These are phyloP conservation scores for Yarrowia galli DNA, from an alignment of 1,139 yeast genomes.

Conservation along the genomic window DNA sequence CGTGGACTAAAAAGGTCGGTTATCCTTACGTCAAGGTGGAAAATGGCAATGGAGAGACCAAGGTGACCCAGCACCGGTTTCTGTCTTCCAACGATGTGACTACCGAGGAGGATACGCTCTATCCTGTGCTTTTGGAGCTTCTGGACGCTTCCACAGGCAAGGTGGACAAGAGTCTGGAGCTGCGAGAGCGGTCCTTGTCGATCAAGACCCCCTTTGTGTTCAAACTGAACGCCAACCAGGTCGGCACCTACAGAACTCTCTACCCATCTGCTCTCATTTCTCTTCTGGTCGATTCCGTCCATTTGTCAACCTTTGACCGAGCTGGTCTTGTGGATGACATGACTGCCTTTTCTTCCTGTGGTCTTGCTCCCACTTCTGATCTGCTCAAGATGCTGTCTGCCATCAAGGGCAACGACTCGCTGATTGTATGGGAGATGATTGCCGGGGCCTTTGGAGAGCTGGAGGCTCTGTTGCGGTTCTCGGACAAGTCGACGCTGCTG, in stretches of 20 bases:
- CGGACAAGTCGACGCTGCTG: slow-evolving; percentile 57
- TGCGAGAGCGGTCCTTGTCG: slow-evolving; percentile 62
- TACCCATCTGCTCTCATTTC: slow-evolving; percentile 31
- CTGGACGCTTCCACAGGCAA: slow-evolving; percentile 66
- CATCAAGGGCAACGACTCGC: slow-evolving; percentile 65
- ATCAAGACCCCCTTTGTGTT: slow-evolving; percentile 56
- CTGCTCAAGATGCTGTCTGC: slow-evolving; percentile 67
- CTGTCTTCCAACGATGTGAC: slow-evolving; percentile 79
- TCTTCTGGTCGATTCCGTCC: slow-evolving; percentile 51
- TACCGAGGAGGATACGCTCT: slow-evolving; percentile 74
- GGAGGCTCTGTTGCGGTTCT: slow-evolving; percentile 73
- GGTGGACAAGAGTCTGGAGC: slow-evolving; percentile 66
- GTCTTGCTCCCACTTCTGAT: slow-evolving; percentile 71
- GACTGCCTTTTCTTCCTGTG: slow-evolving; percentile 73
- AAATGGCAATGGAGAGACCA: slow-evolving; percentile 54
- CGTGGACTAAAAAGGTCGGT: slow-evolving; percentile 85
- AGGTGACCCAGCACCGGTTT: slow-evolving; percentile 73
- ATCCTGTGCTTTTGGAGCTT: slow-evolving; percentile 83
- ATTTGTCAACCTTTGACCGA: slow-evolving; percentile 73
- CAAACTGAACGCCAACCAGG: slow-evolving; percentile 82
- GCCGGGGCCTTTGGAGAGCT: slow-evolving; percentile 62
- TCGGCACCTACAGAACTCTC: slow-evolving; percentile 59
- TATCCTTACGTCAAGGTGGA: slow-evolving; percentile 77
- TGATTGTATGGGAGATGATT: slow-evolving; percentile 74
- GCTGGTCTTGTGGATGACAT: slow-evolving; percentile 88